These are phyloP conservation scores for Taxawa tesnikishii DNA, from an alignment of 2,329 filamentous ascomycete species.

Conservation along the genomic window DNA sequence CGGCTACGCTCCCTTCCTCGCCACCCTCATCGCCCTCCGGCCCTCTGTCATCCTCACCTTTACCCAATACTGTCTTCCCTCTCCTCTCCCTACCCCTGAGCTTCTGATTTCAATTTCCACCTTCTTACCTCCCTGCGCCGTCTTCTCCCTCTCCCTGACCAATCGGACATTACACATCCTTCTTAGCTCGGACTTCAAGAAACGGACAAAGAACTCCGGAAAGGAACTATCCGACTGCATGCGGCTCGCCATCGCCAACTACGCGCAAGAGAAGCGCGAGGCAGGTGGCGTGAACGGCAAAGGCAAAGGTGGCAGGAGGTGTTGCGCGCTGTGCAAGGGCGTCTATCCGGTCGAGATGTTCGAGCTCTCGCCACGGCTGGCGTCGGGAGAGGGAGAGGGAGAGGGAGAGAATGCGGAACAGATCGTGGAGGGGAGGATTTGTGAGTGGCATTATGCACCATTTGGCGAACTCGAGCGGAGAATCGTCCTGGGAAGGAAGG, in stretches of 20 bases:
- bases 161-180: neutral
- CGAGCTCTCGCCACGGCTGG: neutral
- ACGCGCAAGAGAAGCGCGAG: too few species aligned
- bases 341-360: conserved; percentile 5
- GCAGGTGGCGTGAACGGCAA: too few species aligned
- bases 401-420: neutral
- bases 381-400: neutral
- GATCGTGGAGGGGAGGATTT: neutral
- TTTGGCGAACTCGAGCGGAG: neutral
- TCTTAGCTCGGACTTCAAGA: too few species aligned
- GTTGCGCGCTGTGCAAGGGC: conserved; percentile 6
- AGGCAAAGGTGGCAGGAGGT: neutral
- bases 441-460: conserved; percentile 3
- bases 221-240: too few species aligned
- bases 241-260: too few species aligned
- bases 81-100: neutral
- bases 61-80: neutral
- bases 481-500: neutral
- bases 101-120: neutral
- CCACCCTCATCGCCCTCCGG: too few species aligned
- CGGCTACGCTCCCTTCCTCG: too few species aligned
- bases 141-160: neutral
- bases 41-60: too few species aligned
- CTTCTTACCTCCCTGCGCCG: neutral
- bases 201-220: too few species aligned